Base-by-base conservation (phyloP, 2,329 filamentous ascomycete species). In the Tympanopsis confertula region DNA sequence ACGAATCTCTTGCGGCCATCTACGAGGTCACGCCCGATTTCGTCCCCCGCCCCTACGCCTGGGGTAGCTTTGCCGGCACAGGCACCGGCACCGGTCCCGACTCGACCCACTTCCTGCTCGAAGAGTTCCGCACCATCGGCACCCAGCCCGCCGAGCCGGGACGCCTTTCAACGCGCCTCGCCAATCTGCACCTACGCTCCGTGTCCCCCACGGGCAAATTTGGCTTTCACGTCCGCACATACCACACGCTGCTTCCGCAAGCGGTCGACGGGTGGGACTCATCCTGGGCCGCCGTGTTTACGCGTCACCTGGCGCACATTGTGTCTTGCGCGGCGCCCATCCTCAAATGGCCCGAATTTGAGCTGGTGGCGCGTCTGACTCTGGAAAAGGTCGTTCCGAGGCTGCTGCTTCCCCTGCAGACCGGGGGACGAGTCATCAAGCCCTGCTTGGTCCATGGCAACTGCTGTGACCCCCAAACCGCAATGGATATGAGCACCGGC, bases 391-490 rank as follows among this genome's bases (percentile, higher is more conserved):
- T 58, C 2, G 46, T 57, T 1, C 54, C 51, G 4, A 40, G 52
- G 5, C 48, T 59, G 1, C 44, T 59, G 0, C 38, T 45, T 1
- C 50, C 48, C 0, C 39, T 61, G 7, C 47, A 57, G 41, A 43
- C 46, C 5, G 45, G 50, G 10, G 54, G 54, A 1, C 46, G 55
- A 3, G 41, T 35, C 3, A 50, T 58, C 20, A 52, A 51, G 38
- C 55, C 56, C 2, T 48, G 49, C 19, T 39, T 58, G 2, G 39
- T 55, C 1, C 56, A 59, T 20, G 55, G 56, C 1, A 51, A 58
- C 33, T 38, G 55, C 3, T 58, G 54, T 53, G 54, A 58, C 15
- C 50, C 48, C 5, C 59, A 59, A 35, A 48, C 45, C 1, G 52
- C 47, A 1, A 52, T 46, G 0, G 48, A 57, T 33, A 39, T 42